Evolutionary conservation across 345 rosid genomes (phyloP).

Genomic region (Eucalyptus microcorys): DNA sequence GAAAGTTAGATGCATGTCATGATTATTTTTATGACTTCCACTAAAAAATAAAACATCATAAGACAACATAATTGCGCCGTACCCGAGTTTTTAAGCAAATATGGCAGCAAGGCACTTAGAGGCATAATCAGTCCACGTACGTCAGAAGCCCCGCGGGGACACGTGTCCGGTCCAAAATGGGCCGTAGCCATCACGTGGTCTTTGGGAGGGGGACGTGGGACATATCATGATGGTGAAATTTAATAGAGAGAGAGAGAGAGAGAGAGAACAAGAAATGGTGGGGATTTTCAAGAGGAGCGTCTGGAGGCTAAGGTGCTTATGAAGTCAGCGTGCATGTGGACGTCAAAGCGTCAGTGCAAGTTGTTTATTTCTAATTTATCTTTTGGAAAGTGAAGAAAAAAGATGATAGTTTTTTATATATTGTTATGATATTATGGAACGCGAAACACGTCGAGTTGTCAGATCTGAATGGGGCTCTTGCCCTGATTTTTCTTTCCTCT

Average conservation of each 20-base stretch:
- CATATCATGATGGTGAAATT: neutral
- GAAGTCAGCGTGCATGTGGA: neutral
- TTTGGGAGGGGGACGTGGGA: neutral
- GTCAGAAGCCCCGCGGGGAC: neutral
- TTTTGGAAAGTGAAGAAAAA: neutral
- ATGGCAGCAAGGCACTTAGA: neutral
- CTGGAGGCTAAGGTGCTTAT: neutral
- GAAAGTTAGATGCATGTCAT: neutral
- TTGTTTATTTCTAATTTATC: neutral
- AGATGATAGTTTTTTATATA: neutral
- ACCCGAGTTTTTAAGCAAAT: neutral
- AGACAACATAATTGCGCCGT: neutral
- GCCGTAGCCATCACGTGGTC: neutral
- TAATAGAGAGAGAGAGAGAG: neutral
- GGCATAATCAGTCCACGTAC: neutral
- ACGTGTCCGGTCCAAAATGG: neutral
- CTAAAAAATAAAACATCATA: neutral
- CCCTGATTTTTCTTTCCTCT: neutral
- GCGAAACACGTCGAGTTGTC: neutral
- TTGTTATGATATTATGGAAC: neutral
- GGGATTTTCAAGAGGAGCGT: neutral
- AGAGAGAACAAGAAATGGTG: neutral
- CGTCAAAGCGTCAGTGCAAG: neutral
- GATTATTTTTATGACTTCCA: neutral
- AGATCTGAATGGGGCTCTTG: neutral